Evolutionary conservation across 192 early-diverging fungal genomes (phyloP), one percentile per base, ranked within the genome.

Genomic region (Gonapodya prolifera): DNA sequence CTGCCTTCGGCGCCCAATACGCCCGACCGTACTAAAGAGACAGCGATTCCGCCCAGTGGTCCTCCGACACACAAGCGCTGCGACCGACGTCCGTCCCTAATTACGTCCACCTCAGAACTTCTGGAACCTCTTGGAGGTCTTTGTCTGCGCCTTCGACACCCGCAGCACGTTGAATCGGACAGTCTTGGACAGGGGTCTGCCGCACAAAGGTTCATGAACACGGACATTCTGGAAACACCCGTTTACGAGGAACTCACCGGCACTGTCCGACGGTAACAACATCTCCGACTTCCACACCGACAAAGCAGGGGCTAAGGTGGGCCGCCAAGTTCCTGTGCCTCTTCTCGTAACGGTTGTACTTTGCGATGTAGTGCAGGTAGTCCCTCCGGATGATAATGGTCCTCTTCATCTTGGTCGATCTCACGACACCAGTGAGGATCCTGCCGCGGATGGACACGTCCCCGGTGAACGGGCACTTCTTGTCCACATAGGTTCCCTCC

Each of bases 301-400:
- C 88, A 90, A 99, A 99, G 80, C 89, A 89, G 80, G 96, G 96
- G 79, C 92, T 94, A 76, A 96, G 82, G 88, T 98, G 96, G 79
- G 96, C 96, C 75, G 96, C 90, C 81, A 99, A 86, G 93, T 98
- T 99, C 92, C 94, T 97, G 93, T 99, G 97, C 80, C 97, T 91
- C 92, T 97, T 99, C 92, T 99, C 97, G 87, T 97, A 99, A 93
- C 97, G 95, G 91, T 97, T 94, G 94, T 99, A 99, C 90, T 99
- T 99, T 86, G 92, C 90, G 84, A 99, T 91, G 89, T 92, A 99
- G 93, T 99, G 97, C 79, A 99, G 91, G 94, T 99, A 99, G 86
- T 99, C 95, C 84, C 97, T 91, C 83, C 97, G 95, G 84, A 99
- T 88, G 84, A 97, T 89, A 85, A 99, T 90, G 85, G 97, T 99